Conservation (phyloP, 148 eudicot species). For the Amaranthus cruentus region DNA sequence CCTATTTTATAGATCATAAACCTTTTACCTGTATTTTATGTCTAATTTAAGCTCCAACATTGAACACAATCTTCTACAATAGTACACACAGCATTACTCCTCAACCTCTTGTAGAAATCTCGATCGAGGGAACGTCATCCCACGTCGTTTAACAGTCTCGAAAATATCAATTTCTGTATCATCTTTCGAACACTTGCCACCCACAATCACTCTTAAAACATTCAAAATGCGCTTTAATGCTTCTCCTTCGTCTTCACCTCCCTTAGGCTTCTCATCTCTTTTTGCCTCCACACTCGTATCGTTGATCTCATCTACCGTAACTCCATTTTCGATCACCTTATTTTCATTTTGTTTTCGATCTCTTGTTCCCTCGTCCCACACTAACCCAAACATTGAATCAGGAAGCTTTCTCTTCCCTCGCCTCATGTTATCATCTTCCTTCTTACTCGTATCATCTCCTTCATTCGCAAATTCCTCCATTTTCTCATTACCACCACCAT, state of each 20-base stretch:
- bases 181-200: background rate
- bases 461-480: background rate
- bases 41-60: background rate
- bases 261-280: background rate
- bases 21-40: background rate
- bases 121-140: conserved; percentile 44
- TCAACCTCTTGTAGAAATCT: conserved; percentile 32
- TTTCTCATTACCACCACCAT: background rate
- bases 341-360: no score
- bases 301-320: background rate
- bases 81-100: conserved; percentile 8
- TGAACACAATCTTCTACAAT: background rate
- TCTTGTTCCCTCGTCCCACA: conserved; percentile 11
- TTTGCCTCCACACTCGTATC: background rate
- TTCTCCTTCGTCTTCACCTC: background rate
- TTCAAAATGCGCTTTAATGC: conserved; percentile 25
- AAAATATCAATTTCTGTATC: conserved; percentile 31
- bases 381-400: conserved; percentile 20
- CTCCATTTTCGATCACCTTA: background rate
- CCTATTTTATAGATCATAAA: conserved; percentile 10
- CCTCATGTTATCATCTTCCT: background rate
- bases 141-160: conserved; percentile 48
- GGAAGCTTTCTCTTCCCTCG: conserved; percentile 21
- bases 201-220: conserved; percentile 23
- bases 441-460: background rate